A percentile compares a stretch with the other conserved stretches of the same genome.
Conservation (phyloP, 164 flowering plant species). For the Euptelea pleiosperma region DNA sequence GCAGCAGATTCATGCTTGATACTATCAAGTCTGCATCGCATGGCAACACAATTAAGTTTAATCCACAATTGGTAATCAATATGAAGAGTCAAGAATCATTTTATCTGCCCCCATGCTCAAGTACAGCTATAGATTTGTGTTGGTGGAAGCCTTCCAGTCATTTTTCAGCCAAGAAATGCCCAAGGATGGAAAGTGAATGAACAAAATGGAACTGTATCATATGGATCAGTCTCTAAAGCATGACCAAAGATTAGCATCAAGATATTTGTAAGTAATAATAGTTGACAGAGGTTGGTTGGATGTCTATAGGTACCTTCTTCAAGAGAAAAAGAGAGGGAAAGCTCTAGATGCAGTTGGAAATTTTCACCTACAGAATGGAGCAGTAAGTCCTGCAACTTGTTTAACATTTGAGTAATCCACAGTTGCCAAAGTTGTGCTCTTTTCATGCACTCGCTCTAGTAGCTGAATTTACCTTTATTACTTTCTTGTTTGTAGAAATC, state of each 20-base stretch:
- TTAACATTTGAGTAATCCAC: not conserved
- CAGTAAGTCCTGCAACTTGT: conserved; percentile 42
- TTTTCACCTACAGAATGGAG: conserved; percentile 96
- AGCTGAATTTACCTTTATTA: not conserved
- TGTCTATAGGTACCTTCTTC: conserved; percentile 66
- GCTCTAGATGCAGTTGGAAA: conserved; percentile 92
- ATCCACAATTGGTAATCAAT: too few relatives aligned
- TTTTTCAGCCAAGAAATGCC: too few relatives aligned
- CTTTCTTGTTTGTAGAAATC: not conserved
- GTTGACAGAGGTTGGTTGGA: not conserved
- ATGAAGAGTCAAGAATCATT: too few relatives aligned
- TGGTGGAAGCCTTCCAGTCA: too few relatives aligned
- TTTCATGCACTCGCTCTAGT: not conserved
- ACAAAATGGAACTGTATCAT: too few relatives aligned
- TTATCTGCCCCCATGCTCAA: too few relatives aligned
- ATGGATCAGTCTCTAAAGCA: too few relatives aligned
- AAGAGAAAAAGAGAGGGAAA: conserved; percentile 93
- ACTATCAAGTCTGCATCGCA: too few relatives aligned
- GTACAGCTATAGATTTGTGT: too few relatives aligned
- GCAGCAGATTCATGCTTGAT: too few relatives aligned
- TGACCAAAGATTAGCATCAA: not conserved
- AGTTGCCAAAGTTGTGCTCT: not conserved
- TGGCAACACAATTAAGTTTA: too few relatives aligned
- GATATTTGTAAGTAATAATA: not conserved
- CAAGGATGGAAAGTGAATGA: too few relatives aligned